These are phyloP conservation scores for Colletotrichum brevisporum DNA, from an alignment of 2,329 filamentous ascomycete species.

Conservation along the genomic window DNA sequence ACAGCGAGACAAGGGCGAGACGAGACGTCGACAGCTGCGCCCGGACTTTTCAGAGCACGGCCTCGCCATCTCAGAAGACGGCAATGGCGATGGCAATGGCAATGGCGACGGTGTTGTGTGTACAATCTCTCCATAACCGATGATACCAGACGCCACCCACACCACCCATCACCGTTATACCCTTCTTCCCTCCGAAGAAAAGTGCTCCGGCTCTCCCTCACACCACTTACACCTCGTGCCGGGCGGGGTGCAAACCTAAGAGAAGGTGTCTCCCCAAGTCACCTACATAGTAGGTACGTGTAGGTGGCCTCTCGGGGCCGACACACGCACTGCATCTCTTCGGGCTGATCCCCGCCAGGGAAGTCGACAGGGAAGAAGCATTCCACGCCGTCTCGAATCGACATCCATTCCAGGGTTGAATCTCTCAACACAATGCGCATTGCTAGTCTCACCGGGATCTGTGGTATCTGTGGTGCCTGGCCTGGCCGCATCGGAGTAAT, in stretches of 20 bases:
- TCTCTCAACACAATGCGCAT: conserved; percentile 35
- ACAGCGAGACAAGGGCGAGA: background rate
- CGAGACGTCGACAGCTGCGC: conserved; percentile 18
- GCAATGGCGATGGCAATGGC: too few species aligned
- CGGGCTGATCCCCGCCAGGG: conserved; percentile 29
- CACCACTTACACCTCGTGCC: conserved; percentile 35
- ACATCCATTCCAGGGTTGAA: conserved; percentile 35
- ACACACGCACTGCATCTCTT: conserved; percentile 20
- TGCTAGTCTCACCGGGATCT: conserved; percentile 30
- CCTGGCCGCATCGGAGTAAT: conserved; percentile 23
- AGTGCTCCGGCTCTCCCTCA: conserved; percentile 10
- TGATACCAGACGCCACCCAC: background rate
- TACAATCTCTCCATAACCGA: conserved; percentile 3
- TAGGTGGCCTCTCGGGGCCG: conserved; percentile 21
- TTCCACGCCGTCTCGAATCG: conserved; percentile 37
- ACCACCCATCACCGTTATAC: conserved; percentile 2
- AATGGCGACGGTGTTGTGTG: background rate
- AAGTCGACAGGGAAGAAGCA: conserved; percentile 36
- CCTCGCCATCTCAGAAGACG: conserved; percentile 8
- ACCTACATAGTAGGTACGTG: background rate
- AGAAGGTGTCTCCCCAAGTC: conserved; percentile 1
- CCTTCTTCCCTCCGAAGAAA: background rate
- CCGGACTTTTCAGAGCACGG: conserved; percentile 4
- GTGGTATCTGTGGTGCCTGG: conserved; percentile 17
- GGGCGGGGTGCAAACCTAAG: conserved; percentile 34